These are phyloP conservation scores for Metschnikowia similis DNA, from an alignment of 805 yeast genomes.

Conservation along the genomic window DNA sequence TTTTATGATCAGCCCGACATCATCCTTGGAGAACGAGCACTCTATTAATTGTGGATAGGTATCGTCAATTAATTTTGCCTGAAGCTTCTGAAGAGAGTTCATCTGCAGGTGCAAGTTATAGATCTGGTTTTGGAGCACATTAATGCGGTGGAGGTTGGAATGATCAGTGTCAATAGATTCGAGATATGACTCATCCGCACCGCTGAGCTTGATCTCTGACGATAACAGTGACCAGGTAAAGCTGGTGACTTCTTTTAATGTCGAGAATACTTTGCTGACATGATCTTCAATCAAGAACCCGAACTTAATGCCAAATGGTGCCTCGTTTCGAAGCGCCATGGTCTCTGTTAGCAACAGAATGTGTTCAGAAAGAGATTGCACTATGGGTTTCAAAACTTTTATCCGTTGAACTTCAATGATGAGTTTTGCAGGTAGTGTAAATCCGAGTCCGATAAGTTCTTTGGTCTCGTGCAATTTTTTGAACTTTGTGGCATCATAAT, in stretches of 20 bases:
- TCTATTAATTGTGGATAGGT: slow-evolving; percentile 3
- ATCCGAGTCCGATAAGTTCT: slow-evolving; percentile 35
- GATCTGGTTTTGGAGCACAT: slow-evolving; percentile 22
- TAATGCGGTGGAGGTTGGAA: slow-evolving; percentile 16
- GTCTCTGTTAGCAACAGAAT: slow-evolving; percentile 37
- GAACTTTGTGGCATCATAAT: slow-evolving; percentile 1
- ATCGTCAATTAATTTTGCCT: slow-evolving; percentile 2
- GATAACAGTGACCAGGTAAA: slow-evolving; percentile 11
- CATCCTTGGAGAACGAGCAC: slow-evolving; percentile 4
- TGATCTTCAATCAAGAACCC: slow-evolving; percentile 38
- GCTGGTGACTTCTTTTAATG: slow-evolving; percentile 7
- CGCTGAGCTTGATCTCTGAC: slow-evolving; percentile 19
- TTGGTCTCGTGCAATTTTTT: slow-evolving; percentile 7
- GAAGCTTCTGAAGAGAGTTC: slow-evolving; percentile 6
- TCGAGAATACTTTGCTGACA: slow-evolving; percentile 26
- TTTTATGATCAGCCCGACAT: background rate
- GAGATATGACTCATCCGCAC: slow-evolving; percentile 16
- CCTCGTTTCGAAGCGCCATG: slow-evolving; percentile 14
- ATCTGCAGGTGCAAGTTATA: slow-evolving; percentile 14
- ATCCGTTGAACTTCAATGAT: slow-evolving; percentile 45
- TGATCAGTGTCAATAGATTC: background rate
- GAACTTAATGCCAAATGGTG: slow-evolving; percentile 38
- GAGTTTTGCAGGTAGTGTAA: slow-evolving; percentile 54
- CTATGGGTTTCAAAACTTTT: slow-evolving; percentile 53
- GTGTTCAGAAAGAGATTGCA: slow-evolving; percentile 50